These are phyloP conservation scores for Cyclocybe aegerita DNA, from an alignment of 768 basidiomycete species.

Conservation along the genomic window DNA sequence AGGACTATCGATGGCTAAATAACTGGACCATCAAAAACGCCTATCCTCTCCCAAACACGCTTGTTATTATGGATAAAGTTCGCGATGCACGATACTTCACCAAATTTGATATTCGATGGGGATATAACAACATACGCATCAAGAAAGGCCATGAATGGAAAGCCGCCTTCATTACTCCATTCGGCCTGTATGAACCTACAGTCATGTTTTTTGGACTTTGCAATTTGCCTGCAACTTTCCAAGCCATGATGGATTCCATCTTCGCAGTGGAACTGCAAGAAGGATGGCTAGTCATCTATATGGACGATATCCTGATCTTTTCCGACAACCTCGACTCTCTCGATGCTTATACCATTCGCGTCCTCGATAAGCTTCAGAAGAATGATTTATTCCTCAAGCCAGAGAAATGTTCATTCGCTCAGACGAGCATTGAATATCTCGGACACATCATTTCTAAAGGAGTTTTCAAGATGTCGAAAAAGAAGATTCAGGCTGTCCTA, in stretches of 20 bases:
- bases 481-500: conserved; percentile 32
- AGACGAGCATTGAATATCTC: conserved; percentile 26
- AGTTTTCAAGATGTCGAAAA: conserved; percentile 32
- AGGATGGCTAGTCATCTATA: conserved; percentile 9
- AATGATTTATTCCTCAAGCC: conserved; percentile 32
- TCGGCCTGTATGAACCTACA: conserved; percentile 16
- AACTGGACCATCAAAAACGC: conserved; percentile 30
- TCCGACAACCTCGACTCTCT: neutral
- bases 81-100: conserved; percentile 28
- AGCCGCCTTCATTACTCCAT: conserved; percentile 34
- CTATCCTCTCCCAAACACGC: conserved; percentile 35
- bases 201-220: conserved; percentile 21
- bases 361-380: conserved; percentile 25
- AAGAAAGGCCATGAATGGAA: conserved; percentile 41
- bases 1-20: conserved; percentile 36
- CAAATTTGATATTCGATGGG: conserved; percentile 37
- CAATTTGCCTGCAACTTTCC: conserved; percentile 14
- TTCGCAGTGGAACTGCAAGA: conserved; percentile 25
- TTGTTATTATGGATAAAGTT: conserved; percentile 25
- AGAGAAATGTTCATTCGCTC: conserved; percentile 33
- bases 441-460: conserved; percentile 27
- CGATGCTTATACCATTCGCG: conserved; percentile 7
- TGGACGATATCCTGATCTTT: conserved; percentile 14
- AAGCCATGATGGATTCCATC: conserved; percentile 11
- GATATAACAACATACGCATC: conserved; percentile 34